Conservation (phyloP, 108 stramenopile genomes). For the Chaetoceros tenuissimus region DNA sequence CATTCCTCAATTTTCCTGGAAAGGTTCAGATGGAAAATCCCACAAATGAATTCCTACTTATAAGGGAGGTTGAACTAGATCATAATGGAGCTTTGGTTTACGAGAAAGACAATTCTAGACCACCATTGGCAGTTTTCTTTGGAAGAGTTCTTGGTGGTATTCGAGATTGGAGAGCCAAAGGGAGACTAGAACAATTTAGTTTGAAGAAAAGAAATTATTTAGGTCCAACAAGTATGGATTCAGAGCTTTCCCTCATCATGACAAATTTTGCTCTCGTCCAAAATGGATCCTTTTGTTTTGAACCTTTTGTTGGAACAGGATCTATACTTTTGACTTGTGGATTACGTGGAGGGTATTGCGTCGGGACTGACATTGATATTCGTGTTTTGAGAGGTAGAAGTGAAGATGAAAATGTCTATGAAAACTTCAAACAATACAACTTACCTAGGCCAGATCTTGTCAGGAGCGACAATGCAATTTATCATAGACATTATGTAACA, state of each 20-base stretch:
- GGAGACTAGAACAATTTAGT: slow-evolving; percentile 65
- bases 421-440: slow-evolving; percentile 84
- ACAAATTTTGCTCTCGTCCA: slow-evolving; percentile 75
- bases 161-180: slow-evolving; percentile 29
- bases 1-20: slow-evolving; percentile 39
- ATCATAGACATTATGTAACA: slow-evolving; percentile 65
- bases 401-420: slow-evolving; percentile 50
- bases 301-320: slow-evolving; percentile 98
- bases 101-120: slow-evolving; percentile 44
- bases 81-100: slow-evolving; percentile 32
- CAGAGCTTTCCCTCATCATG: slow-evolving; percentile 91
- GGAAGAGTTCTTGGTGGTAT: slow-evolving; percentile 56
- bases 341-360: slow-evolving; percentile 75
- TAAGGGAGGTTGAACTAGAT: slow-evolving; percentile 67
- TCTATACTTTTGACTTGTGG: slow-evolving; percentile 87
- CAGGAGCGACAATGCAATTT: slow-evolving; percentile 85
- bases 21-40: slow-evolving; percentile 69
- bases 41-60: slow-evolving; percentile 52
- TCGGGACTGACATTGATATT: slow-evolving; percentile 94
- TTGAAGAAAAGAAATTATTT: slow-evolving; percentile 89
- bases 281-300: slow-evolving; percentile 59
- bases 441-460: slow-evolving; percentile 89
- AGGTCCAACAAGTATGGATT: slow-evolving; percentile 98
- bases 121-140: slow-evolving; percentile 69
- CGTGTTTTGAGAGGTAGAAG: slow-evolving; percentile 82